Conservation (phyloP, 495 filamentous ascomycete species). For the Tuber umbilicatum region DNA sequence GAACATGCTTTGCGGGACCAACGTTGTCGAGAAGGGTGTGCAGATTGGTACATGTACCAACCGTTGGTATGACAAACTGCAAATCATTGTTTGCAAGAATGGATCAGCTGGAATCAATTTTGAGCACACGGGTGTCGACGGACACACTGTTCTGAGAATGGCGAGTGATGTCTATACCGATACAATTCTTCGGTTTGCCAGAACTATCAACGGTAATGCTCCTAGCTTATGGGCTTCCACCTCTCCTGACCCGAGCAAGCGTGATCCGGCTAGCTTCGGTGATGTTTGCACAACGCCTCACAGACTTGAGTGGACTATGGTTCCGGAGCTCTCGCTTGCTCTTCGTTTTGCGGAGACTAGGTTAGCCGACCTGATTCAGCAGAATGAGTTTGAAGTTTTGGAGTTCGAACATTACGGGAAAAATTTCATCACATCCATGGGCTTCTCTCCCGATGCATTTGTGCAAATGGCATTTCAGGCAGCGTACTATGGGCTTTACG, state of each 20-base stretch:
- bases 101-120: conserved; percentile 98
- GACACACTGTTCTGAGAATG: conserved; percentile 92
- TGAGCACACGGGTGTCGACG: conserved; percentile 96
- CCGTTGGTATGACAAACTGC: conserved; percentile 97
- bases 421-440: conserved; percentile 95
- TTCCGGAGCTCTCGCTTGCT: conserved; percentile 82
- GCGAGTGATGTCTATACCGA: conserved; percentile 96
- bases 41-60: conserved; percentile 98
- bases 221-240: conserved; percentile 85
- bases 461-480: conserved; percentile 99
- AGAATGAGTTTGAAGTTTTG: conserved; percentile 90
- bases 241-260: conserved; percentile 87
- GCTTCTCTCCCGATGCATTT: conserved; percentile 94
- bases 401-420: conserved; percentile 88
- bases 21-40: conserved; percentile 81
- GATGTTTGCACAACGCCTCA: conserved; percentile 91
- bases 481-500: conserved; percentile 96
- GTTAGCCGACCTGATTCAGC: conserved; percentile 87
- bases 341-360: conserved; percentile 93
- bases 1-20: conserved; percentile 97
- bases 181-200: conserved; percentile 92
- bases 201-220: conserved; percentile 91
- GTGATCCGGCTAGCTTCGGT: conserved; percentile 87
- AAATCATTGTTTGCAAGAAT: conserved; percentile 99
- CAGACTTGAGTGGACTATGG: conserved; percentile 97